Conservation (phyloP, 371 early-diverging fungal genomes). For the Rhizopus arrhizus region DNA sequence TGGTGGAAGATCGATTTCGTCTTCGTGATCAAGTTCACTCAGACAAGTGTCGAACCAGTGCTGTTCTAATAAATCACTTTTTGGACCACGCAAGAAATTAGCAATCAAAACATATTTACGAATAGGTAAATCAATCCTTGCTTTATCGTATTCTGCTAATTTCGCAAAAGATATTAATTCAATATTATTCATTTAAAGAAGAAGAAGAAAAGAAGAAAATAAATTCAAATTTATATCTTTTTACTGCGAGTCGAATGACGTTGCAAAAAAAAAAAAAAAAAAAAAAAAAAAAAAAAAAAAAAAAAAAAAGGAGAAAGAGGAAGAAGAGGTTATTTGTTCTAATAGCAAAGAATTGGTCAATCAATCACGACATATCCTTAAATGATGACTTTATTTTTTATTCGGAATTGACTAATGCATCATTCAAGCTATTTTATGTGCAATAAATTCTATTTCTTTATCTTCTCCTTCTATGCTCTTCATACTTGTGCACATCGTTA, state of each 20-base stretch:
- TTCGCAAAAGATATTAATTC: slow-evolving; percentile 25
- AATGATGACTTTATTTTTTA: neutral
- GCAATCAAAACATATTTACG: slow-evolving; percentile 31
- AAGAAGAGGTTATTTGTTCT: neutral
- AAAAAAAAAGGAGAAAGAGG: neutral
- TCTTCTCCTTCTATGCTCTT: neutral
- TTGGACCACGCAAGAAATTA: slow-evolving; percentile 23
- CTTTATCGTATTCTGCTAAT: slow-evolving; percentile 24
- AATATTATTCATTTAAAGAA: slow-evolving; percentile 8
- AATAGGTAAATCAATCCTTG: slow-evolving; percentile 28
- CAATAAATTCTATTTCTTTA: neutral
- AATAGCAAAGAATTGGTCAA: neutral
- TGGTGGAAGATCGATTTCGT: slow-evolving; percentile 5
- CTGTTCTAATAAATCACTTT: slow-evolving; percentile 16
- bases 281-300: too few species aligned
- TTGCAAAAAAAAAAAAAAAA: neutral
- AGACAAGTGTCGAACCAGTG: slow-evolving; percentile 32
- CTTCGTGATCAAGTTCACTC: slow-evolving; percentile 22
- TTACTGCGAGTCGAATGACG: neutral
- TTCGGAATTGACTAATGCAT: neutral
- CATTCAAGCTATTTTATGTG: neutral
- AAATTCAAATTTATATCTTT: neutral
- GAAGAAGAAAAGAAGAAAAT: neutral
- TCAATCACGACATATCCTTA: neutral
- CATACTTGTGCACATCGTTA: too few species aligned